A percentile compares a stretch with the other conserved stretches of the same genome.
Evolutionary conservation across 2,329 filamentous ascomycete genomes (phyloP).

Genomic region (Trichoderma breve): DNA sequence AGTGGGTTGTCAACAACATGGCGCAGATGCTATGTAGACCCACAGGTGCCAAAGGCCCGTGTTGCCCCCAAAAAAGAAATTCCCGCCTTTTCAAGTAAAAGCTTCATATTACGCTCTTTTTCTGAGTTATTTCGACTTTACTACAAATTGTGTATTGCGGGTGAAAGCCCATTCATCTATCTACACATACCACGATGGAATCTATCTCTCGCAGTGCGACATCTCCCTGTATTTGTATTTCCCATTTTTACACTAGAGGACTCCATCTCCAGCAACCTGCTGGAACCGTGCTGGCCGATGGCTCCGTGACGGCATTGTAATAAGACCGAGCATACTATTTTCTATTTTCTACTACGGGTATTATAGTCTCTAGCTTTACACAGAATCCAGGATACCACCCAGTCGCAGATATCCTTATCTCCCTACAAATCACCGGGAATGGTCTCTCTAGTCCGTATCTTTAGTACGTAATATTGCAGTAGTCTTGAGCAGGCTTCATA

Average conservation of each 20-base stretch:
- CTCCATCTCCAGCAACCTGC: not conserved
- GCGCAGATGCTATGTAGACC: not conserved
- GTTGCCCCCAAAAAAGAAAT: not conserved
- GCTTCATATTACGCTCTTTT: not conserved
- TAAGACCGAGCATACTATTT: not conserved
- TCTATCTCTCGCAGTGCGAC: not conserved
- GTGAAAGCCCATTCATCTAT: accelerated
- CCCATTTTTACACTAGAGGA: not conserved
- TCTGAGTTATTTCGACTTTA: not conserved
- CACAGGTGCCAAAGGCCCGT: not conserved
- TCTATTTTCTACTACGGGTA: not conserved
- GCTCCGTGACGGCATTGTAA: not conserved
- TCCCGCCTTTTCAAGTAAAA: not conserved
- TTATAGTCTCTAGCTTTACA: not conserved
- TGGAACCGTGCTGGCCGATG: not conserved
- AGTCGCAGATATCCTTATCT: not conserved
- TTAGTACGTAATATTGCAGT: not conserved
- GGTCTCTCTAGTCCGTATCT: not conserved
- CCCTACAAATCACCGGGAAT: not conserved
- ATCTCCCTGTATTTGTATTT: not conserved
- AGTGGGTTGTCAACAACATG: too few species aligned
- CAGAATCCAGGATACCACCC: not conserved
- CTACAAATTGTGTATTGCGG: not conserved
- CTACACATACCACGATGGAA: not conserved
- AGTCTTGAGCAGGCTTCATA: not conserved